These are phyloP conservation scores for Acanthamoeba royreba DNA, from an alignment of 208 protist genomes.

Conservation along the genomic window DNA sequence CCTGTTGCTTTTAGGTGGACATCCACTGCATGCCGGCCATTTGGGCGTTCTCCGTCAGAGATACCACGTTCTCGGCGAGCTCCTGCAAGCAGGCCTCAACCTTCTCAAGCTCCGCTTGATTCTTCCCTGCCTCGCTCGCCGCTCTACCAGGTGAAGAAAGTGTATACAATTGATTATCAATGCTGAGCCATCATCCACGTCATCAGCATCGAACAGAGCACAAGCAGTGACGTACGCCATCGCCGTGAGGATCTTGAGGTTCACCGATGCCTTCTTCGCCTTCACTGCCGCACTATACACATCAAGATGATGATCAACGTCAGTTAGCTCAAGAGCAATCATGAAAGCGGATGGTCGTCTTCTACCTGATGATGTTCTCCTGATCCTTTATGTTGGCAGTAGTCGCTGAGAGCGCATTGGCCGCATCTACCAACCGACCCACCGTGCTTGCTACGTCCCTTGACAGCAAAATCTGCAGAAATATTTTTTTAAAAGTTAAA, in stretches of 20 bases:
- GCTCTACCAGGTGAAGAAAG: background rate
- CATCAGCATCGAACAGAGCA: too few relatives aligned
- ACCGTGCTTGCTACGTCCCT: background rate
- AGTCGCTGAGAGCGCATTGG: background rate
- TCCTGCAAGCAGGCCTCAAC: background rate
- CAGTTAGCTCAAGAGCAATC: too few relatives aligned
- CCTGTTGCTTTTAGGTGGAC: background rate
- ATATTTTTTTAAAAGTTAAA: background rate
- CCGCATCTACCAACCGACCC: background rate
- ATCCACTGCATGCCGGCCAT: background rate
- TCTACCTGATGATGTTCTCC: conserved; percentile 19
- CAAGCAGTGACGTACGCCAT: background rate
- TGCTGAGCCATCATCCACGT: too few relatives aligned
- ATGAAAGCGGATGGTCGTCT: too few relatives aligned
- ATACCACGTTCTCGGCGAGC: background rate
- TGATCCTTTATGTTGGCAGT: background rate
- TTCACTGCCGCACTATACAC: background rate
- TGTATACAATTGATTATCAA: too few relatives aligned
- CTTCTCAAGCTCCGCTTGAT: background rate
- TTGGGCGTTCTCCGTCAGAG: background rate
- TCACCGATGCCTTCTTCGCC: background rate
- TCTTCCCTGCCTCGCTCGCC: background rate
- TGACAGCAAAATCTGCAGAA: background rate
- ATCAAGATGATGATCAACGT: too few relatives aligned
- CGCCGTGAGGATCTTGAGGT: background rate